Conservation (phyloP, 768 basidiomycete species). For the Cystobasidium ongulense region DNA sequence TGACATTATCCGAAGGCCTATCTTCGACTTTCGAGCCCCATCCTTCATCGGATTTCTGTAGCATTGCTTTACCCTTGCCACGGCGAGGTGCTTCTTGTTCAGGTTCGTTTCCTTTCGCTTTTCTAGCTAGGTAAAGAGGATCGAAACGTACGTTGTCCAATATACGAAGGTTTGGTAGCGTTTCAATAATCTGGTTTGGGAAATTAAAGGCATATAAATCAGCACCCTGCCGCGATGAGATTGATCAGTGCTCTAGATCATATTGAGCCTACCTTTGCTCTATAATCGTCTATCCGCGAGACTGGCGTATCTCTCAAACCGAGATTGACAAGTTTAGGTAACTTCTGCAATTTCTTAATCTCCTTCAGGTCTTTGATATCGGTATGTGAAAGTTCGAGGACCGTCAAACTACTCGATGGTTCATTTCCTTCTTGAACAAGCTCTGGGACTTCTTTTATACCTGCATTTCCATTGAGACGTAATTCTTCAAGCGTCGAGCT, state of each 20-base stretch:
- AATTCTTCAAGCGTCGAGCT: constrained; percentile 35
- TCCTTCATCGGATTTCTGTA: background rate
- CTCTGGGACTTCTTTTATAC: constrained; percentile 28
- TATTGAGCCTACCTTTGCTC: constrained; percentile 29
- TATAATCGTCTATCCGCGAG: constrained; percentile 29
- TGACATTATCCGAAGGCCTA: background rate
- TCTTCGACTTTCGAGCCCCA: background rate
- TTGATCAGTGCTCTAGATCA: background rate
- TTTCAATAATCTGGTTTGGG: constrained; percentile 33
- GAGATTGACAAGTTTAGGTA: constrained; percentile 35
- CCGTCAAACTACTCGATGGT: constrained; percentile 24
- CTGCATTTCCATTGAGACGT: constrained; percentile 36
- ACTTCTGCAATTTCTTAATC: constrained; percentile 32
- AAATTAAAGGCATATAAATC: background rate
- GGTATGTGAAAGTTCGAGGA: background rate
- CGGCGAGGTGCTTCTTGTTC: constrained; percentile 14
- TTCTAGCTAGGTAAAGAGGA: constrained; percentile 36
- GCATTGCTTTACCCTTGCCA: background rate
- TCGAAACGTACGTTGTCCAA: constrained; percentile 40
- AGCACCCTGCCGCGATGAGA: too few relatives aligned
- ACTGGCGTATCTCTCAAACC: constrained; percentile 39
- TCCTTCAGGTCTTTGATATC: constrained; percentile 37
- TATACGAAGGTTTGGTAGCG: constrained; percentile 38
- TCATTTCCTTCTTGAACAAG: constrained; percentile 29
- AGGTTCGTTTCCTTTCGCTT: constrained; percentile 5